Base-by-base conservation (phyloP, 768 basidiomycete genomes). In the Auricularia heimuer region DNA sequence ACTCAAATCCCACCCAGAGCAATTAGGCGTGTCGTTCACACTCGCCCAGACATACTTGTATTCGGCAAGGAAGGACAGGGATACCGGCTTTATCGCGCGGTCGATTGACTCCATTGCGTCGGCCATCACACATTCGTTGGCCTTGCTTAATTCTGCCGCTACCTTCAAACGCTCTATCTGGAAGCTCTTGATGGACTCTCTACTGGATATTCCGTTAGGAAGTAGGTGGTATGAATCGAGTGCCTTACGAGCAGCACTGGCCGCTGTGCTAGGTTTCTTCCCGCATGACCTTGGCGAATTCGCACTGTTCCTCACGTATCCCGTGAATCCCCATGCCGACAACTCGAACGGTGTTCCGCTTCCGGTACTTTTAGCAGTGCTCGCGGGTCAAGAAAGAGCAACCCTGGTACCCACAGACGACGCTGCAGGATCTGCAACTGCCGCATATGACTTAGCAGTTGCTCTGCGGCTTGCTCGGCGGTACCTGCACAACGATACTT, bases 121-220 rank as follows among this genome's bases (percentile, higher is more conserved):
- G n/a, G 79, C 85, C n/a, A 79, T 92, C 54, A 70, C 71, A 4
- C 77, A 82, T 14, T 80, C 85, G 18, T 70, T 88, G 62, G 71
- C 73, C 47, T 72, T 79, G 6, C 77, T 89, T 62, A 75, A 80
- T 54, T 76, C 77, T 18, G 81, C 81, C 54, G 73, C 84, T 8
- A 87, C 88, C 1, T 88, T 90, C 72, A 83, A 89, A 18, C 77
- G 82, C 3, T 78, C 91, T 2, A 83, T 83, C 3, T 98, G 95
- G 96, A 98, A 98, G 67, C 56, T 75, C 16, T 37, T 65, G 14
- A 33, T 16, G 11, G 64, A 65, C 24, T n/a, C 24, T 24, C 29
- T 60, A 11, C 24, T 60, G 16, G 65, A 69, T 8, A n/a, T 65
- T 18, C 58, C 64, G 7, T 16, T 58, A 24, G 54, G 42, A 33